Conservation (phyloP, 2,329 filamentous ascomycete genomes). For the Colletotrichum lentis region DNA sequence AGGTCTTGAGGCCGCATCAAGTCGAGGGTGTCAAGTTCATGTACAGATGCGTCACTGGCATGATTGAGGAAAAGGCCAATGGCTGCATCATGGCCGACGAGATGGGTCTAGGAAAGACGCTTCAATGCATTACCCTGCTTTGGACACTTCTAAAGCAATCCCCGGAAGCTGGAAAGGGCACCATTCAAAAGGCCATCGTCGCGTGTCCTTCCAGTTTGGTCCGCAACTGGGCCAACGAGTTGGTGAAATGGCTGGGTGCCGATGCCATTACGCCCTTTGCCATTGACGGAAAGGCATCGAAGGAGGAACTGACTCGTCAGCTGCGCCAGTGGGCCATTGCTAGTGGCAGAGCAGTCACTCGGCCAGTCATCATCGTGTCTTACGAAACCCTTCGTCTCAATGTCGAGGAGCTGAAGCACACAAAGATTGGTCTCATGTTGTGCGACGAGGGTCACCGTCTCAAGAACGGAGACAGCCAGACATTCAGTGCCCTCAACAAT, state of each 20-base stretch:
- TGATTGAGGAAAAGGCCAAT: constrained; percentile 92
- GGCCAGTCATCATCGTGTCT: constrained; percentile 95
- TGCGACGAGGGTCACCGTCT: constrained; percentile 97
- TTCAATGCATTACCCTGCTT: constrained; percentile 95
- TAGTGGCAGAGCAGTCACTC: constrained; percentile 85
- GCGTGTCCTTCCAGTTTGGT: constrained; percentile 96
- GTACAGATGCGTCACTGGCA: constrained; percentile 92
- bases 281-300: constrained; percentile 94
- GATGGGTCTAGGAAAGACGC: constrained; percentile 96
- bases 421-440: constrained; percentile 88
- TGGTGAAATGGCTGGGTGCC: constrained; percentile 94
- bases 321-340: constrained; percentile 95
- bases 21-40: constrained; percentile 98
- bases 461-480: constrained; percentile 96
- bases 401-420: constrained; percentile 86
- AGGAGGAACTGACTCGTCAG: constrained; percentile 89
- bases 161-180: constrained; percentile 89
- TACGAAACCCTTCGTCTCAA: constrained; percentile 96
- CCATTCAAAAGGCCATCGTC: constrained; percentile 96
- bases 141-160: constrained; percentile 98
- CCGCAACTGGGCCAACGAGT: constrained; percentile 96
- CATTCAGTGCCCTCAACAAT: constrained; percentile 88
- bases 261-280: constrained; percentile 93
- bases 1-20: constrained; percentile 94
- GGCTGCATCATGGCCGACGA: constrained; percentile 99